Evolutionary conservation across 2,329 filamentous ascomycete genomes (phyloP).

Genomic region (Myrmaecium sp.): DNA sequence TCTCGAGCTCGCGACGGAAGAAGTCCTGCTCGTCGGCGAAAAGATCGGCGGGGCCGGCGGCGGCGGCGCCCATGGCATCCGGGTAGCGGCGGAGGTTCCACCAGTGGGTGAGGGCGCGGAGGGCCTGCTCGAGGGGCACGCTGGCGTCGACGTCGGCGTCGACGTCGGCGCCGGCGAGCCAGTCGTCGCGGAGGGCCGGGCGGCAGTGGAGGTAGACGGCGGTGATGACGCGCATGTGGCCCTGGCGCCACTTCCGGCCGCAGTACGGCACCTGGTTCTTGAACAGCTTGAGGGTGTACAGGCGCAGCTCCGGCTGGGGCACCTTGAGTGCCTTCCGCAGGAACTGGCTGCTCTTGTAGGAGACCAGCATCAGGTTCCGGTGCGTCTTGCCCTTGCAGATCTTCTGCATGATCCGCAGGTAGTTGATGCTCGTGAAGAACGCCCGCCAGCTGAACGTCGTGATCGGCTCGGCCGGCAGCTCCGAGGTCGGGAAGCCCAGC

Average conservation of each 20-base stretch:
- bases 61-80: slow-evolving; percentile 47
- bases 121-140: slow-evolving; percentile 76
- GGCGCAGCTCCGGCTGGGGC: slow-evolving; percentile 68
- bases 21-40: slow-evolving; percentile 32
- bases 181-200: slow-evolving; percentile 85
- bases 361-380: slow-evolving; percentile 79
- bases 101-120: slow-evolving; percentile 85
- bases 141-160: slow-evolving; percentile 90
- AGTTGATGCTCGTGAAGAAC: slow-evolving; percentile 91
- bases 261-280: slow-evolving; percentile 98
- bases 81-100: slow-evolving; percentile 74
- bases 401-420: slow-evolving; percentile 91
- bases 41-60: slow-evolving; percentile 20
- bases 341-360: slow-evolving; percentile 88
- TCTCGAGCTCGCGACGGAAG: slow-evolving; percentile 32
- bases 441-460: slow-evolving; percentile 81
- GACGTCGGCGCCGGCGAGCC: slow-evolving; percentile 79
- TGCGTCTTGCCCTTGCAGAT: slow-evolving; percentile 93
- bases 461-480: slow-evolving; percentile 58
- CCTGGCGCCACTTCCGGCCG: slow-evolving; percentile 92
- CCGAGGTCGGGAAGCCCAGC: slow-evolving; percentile 60
- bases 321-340: slow-evolving; percentile 83
- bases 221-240: slow-evolving; percentile 97
- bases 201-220: slow-evolving; percentile 88
- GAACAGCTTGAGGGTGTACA: slow-evolving; percentile 95